Evolutionary conservation across 768 basidiomycete genomes (phyloP).

Genomic region (Ramaria rubella): DNA sequence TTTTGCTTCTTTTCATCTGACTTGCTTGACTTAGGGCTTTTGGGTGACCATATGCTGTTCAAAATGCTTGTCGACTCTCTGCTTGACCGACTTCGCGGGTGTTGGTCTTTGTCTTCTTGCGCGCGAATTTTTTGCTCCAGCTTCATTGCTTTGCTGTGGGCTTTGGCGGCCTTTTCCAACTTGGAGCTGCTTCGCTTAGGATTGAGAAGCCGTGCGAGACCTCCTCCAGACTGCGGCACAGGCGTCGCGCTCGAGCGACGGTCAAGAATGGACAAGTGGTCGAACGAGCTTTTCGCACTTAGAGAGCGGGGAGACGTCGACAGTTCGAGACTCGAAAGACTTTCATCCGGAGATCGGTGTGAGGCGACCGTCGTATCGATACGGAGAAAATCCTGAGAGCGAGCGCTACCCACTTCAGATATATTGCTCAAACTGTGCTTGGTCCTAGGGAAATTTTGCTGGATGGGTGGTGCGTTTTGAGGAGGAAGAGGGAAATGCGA

Average conservation of each 20-base stretch:
- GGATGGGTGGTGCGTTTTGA: neutral
- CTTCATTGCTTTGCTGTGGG: slow-evolving; percentile 13
- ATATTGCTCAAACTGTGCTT: slow-evolving; percentile 7
- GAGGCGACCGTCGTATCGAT: neutral
- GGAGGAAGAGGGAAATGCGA: slow-evolving; percentile 2
- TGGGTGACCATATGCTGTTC: neutral
- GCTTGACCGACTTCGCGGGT: neutral
- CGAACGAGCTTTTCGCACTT: slow-evolving; percentile 8
- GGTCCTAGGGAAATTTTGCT: neutral
- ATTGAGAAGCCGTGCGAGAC: slow-evolving; percentile 3
- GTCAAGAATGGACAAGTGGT: neutral
- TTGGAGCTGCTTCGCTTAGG: slow-evolving; percentile 9
- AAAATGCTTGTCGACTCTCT: neutral
- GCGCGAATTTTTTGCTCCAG: slow-evolving; percentile 11
- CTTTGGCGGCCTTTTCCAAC: slow-evolving; percentile 12
- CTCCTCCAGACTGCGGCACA: neutral
- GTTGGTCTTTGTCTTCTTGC: slow-evolving; percentile 4
- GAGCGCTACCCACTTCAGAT: slow-evolving; percentile 1
- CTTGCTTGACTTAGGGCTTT: neutral
- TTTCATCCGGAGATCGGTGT: neutral
- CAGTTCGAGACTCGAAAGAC: neutral
- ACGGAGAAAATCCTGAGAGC: neutral
- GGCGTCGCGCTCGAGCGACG: slow-evolving; percentile 4
- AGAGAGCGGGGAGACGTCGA: slow-evolving; percentile 2
- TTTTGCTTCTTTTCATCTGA: slow-evolving; percentile 4